phyloP scores from a whole-genome alignment of 2,329 filamentous ascomycete genomes.

The Paecilomyces formosus region DNA sequence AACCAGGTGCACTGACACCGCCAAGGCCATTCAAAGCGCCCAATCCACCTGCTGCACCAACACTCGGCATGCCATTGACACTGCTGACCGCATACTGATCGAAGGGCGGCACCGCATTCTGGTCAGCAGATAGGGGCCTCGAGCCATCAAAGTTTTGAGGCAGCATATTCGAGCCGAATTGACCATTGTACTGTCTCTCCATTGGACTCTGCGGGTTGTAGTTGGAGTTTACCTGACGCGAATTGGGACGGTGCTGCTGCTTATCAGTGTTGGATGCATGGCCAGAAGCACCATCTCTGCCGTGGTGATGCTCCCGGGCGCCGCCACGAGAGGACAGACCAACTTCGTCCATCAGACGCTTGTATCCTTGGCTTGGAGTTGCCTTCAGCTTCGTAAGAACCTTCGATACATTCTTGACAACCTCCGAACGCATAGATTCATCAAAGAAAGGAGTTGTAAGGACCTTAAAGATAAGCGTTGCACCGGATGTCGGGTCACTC shows the following conservation, averaged over 20 bases:
- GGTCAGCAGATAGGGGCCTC: constrained; percentile 29
- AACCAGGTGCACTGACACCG: constrained; percentile 23
- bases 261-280: constrained; percentile 32
- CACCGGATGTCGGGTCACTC: constrained; percentile 82
- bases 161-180: constrained; percentile 29
- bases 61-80: constrained; percentile 16
- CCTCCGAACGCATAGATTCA: constrained; percentile 77
- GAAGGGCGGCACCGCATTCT: constrained; percentile 26
- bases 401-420: constrained; percentile 85
- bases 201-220: constrained; percentile 27
- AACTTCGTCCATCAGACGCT: constrained; percentile 97
- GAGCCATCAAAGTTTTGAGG: constrained; percentile 28
- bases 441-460: constrained; percentile 96
- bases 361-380: constrained; percentile 91
- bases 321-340: constrained; percentile 59
- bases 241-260: constrained; percentile 34
- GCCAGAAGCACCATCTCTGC: constrained; percentile 24
- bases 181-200: constrained; percentile 37
- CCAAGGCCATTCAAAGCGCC: constrained; percentile 21
- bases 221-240: constrained; percentile 31
- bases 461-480: constrained; percentile 97
- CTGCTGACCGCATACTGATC: constrained; percentile 31
- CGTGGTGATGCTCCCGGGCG: constrained; percentile 32
- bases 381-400: constrained; percentile 87
- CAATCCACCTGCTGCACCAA: constrained; percentile 13